Conservation (phyloP, 768 basidiomycete species). For the Arthromyces matolae region DNA sequence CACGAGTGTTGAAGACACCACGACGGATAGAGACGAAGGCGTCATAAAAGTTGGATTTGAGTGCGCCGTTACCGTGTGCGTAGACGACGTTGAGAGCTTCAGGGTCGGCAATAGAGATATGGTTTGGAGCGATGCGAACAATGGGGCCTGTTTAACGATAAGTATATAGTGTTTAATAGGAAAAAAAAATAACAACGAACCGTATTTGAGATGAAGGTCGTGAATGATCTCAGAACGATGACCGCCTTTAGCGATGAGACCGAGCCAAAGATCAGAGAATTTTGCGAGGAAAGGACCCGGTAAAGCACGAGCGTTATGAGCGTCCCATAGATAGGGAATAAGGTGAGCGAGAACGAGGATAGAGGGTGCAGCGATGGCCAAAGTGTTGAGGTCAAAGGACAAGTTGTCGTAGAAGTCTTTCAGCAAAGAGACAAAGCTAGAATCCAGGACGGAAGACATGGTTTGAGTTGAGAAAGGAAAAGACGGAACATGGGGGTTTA, state of each 20-base stretch:
- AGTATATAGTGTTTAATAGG: background rate
- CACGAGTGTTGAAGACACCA: conserved; percentile 76
- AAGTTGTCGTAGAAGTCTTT: conserved; percentile 20
- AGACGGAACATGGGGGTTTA: conserved; percentile 9
- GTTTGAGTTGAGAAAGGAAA: too few relatives aligned
- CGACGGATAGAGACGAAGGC: conserved; percentile 73
- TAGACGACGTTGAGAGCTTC: conserved; percentile 74
- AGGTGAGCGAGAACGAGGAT: conserved; percentile 35
- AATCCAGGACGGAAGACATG: conserved; percentile 11
- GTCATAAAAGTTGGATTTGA: conserved; percentile 77
- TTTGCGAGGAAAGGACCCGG: conserved; percentile 72
- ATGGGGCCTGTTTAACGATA: conserved; percentile 51
- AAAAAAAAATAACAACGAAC: conserved; percentile 32
- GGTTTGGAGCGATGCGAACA: conserved; percentile 72
- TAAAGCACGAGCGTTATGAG: conserved; percentile 53
- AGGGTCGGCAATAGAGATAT: conserved; percentile 74
- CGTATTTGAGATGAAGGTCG: conserved; percentile 67
- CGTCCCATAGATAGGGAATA: conserved; percentile 53
- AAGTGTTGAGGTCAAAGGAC: conserved; percentile 21
- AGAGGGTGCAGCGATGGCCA: conserved; percentile 25
- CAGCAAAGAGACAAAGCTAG: conserved; percentile 10
- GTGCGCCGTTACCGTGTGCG: conserved; percentile 79
- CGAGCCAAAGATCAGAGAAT: conserved; percentile 74
- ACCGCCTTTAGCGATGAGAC: conserved; percentile 57
- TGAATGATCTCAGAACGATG: conserved; percentile 77